These are phyloP conservation scores for Rhizopogon salebrosus DNA, from an alignment of 768 basidiomycete genomes.

Conservation along the genomic window DNA sequence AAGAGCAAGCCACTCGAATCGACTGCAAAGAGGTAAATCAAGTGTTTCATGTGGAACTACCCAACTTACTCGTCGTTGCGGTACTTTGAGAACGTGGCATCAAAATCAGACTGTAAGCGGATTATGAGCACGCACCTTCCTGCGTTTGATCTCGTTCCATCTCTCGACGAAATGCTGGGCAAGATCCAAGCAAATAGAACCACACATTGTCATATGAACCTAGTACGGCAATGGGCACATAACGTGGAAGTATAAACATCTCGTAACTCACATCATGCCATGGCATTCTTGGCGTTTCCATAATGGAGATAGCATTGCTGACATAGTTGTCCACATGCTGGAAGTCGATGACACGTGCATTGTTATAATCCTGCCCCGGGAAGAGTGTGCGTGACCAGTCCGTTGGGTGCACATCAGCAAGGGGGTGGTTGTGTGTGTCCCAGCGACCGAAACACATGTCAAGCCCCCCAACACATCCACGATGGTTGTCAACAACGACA, in stretches of 20 bases:
- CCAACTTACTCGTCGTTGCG: constrained; percentile 40
- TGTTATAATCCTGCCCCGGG: constrained; percentile 93
- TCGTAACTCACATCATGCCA: constrained; percentile 82
- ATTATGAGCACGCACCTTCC: constrained; percentile 45
- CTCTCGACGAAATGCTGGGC: constrained; percentile 91
- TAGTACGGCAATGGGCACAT: constrained; percentile 19
- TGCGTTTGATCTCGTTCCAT: constrained; percentile 86
- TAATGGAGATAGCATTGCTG: constrained; percentile 60
- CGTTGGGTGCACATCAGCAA: constrained; percentile 90
- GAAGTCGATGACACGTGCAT: constrained; percentile 83
- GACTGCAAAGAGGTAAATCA: constrained; percentile 26
- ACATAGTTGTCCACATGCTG: constrained; percentile 75
- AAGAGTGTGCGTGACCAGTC: constrained; percentile 79
- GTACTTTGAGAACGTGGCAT: constrained; percentile 15
- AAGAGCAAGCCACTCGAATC: constrained; percentile 67
- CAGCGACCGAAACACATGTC: constrained; percentile 97
- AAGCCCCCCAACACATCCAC: constrained; percentile 86
- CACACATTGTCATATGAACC: constrained; percentile 82
- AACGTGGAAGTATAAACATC: not conserved
- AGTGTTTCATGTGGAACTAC: not conserved
- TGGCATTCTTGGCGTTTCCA: constrained; percentile 78
- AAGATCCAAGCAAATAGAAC: constrained; percentile 83
- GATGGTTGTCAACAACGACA: constrained; percentile 83
- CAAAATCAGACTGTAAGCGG: not conserved
- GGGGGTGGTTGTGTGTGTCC: constrained; percentile 88